A percentile compares a stretch with the other conserved stretches of the same genome.
Conservation (phyloP, 1,139 yeast genomes). For the Kluyveromyces marxianus region DNA sequence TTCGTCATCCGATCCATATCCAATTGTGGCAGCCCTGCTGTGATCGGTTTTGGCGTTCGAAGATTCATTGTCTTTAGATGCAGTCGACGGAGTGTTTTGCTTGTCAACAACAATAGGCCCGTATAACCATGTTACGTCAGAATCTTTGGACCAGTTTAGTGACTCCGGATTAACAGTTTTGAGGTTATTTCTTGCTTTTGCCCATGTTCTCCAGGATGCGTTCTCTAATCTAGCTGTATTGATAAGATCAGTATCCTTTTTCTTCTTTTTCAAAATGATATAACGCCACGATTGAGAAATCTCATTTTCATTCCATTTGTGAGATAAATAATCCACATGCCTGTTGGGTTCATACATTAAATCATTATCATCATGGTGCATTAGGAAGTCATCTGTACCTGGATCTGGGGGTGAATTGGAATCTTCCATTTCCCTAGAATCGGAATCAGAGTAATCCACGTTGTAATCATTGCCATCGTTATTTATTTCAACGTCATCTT, state of each 20-base stretch:
- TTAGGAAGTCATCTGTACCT: conserved; percentile 32
- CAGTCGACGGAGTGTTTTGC: conserved; percentile 37
- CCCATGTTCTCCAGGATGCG: conserved; percentile 86
- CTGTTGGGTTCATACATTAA: conserved; percentile 72
- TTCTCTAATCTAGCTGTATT: conserved; percentile 61
- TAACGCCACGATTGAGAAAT: conserved; percentile 94
- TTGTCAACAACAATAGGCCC: conserved; percentile 44
- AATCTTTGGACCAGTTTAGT: conserved; percentile 74
- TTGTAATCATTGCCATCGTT: conserved; percentile 16
- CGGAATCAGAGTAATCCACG: conserved; percentile 17
- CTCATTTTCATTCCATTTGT: conserved; percentile 91
- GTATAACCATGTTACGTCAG: conserved; percentile 76
- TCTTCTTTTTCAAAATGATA: conserved; percentile 68
- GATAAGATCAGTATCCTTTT: conserved; percentile 45
- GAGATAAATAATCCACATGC: conserved; percentile 91
- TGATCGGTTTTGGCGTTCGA: conserved; percentile 15
- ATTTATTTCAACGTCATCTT: conserved; percentile 14
- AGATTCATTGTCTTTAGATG: conserved; percentile 19
- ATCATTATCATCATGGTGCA: conserved; percentile 81
- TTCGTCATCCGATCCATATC: conserved; percentile 38
- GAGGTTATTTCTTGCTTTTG: conserved; percentile 60
- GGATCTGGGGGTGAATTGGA: conserved; percentile 31
- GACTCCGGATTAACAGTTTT: conserved; percentile 66
- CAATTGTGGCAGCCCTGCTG: conserved; percentile 9
- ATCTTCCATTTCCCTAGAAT: conserved; percentile 12